Conservation (phyloP, 176 grass and related monocot species). For the Olyra latifolia region DNA sequence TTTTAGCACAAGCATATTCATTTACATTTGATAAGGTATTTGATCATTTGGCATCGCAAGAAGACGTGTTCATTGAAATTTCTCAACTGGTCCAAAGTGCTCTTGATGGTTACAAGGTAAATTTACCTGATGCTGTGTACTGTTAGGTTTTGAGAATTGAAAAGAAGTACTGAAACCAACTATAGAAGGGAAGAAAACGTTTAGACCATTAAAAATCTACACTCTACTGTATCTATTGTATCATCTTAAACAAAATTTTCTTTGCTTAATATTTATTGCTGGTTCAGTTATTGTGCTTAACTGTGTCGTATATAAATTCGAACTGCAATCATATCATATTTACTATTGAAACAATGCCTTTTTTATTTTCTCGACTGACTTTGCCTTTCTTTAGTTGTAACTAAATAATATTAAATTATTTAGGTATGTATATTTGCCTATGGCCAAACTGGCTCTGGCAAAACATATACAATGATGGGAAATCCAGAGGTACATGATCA, state of each 20-base stretch:
- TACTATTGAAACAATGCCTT: background rate
- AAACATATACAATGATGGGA: constrained; percentile 99
- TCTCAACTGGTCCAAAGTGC: constrained; percentile 93
- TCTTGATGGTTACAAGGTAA: constrained; percentile 95
- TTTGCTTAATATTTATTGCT: background rate
- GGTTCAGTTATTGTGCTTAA: background rate
- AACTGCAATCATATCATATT: background rate
- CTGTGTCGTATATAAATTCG: background rate
- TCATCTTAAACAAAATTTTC: background rate
- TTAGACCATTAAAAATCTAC: background rate
- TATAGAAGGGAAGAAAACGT: background rate
- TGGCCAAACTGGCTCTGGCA: constrained; percentile 94
- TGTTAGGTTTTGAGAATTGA: background rate
- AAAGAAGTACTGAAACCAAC: background rate
- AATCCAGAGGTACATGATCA: constrained; percentile 44
- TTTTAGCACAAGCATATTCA: constrained; percentile 69
- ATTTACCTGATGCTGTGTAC: background rate
- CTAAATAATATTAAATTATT: background rate
- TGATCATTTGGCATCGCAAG: constrained; percentile 70
- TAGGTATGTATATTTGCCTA: constrained; percentile 99
- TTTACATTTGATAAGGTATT: constrained; percentile 97
- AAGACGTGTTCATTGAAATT: constrained; percentile 90
- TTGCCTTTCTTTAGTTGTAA: background rate
- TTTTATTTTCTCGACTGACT: background rate
- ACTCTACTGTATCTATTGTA: background rate